A percentile compares a stretch with the other conserved stretches of the same genome.
phyloP scores from a whole-genome alignment of 176 grass and related monocot species.

The Elymus sibiricus region DNA sequence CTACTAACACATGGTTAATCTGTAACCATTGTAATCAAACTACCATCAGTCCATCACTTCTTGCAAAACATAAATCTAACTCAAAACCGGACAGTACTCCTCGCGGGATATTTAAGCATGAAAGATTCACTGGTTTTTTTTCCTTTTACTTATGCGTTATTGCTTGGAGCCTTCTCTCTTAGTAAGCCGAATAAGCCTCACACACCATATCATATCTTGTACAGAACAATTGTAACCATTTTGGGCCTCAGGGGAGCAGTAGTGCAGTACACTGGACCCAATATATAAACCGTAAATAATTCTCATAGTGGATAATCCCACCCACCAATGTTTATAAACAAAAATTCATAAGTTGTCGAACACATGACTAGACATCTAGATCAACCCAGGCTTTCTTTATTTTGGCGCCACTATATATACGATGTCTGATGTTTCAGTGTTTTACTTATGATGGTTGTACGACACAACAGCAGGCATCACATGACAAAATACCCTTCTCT shows the following conservation, averaged over 20 bases:
- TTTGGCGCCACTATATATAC: background rate
- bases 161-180: no score
- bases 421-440: background rate
- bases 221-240: background rate
- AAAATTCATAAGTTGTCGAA: background rate
- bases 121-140: no score
- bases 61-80: background rate
- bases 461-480: background rate
- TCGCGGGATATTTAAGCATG: no score
- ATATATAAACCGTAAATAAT: background rate
- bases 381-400: background rate
- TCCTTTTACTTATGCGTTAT: no score
- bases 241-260: background rate
- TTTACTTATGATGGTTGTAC: background rate
- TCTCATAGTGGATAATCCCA: background rate
- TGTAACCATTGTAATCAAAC: background rate
- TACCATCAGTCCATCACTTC: background rate
- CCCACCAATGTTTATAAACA: slow-evolving; percentile 12
- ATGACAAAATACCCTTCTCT: background rate
- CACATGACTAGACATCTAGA: background rate
- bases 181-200: background rate
- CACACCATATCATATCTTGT: background rate
- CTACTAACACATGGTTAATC: background rate
- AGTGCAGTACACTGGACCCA: background rate
- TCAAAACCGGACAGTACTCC: background rate